Evolutionary conservation across 768 basidiomycete genomes (phyloP), one percentile per base, ranked within the genome.

Genomic region (Panaeolus papilionaceus): DNA sequence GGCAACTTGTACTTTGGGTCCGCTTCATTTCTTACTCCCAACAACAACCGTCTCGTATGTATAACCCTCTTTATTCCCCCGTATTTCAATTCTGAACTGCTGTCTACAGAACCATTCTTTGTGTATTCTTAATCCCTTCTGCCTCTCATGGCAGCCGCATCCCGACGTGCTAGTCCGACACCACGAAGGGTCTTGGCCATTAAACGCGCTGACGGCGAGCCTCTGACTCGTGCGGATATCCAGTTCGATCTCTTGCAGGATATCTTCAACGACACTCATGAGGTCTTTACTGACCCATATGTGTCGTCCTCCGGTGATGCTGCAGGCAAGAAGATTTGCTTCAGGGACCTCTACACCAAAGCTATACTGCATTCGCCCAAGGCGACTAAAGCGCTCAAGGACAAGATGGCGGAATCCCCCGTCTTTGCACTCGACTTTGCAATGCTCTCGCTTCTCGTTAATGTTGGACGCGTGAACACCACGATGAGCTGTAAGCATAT

Each of bases 401-500:
- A 91, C 75, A 92, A 90, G 76, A 88, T 94, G 79, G 73, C 78
- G n/a, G 87, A 89, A 40, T 84, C 82, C 14, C 79, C 85, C 9
- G 76, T 78, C 14, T 92, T 90, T 73, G 86, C 87, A 3, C 82
- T 85, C 38, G 90, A 90, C 75, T 90, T 92, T 78, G 87, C 88
- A n/a, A 92, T 91, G 85, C 83, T 93, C 44, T 85, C 88, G 1
- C 79, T 93, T 4, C 79, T 93, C 33, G 88, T 91, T 23, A 94
- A 94, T 71, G 88, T 93, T n/a, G 92, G 92, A 37, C 81, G 92
- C 65, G 86, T 94, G 70, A 92, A 92, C 74, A 92, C 92, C 5
- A 94, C 92, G 4, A 89, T 93, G 86, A 92, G 92, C 68, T 94
- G 92, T 93, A 74, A 78, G 89, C 78, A 40, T 76, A 45, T 63